Evolutionary conservation across 129 eudicot species (phyloP).

Genomic region (Flaveria robusta): DNA sequence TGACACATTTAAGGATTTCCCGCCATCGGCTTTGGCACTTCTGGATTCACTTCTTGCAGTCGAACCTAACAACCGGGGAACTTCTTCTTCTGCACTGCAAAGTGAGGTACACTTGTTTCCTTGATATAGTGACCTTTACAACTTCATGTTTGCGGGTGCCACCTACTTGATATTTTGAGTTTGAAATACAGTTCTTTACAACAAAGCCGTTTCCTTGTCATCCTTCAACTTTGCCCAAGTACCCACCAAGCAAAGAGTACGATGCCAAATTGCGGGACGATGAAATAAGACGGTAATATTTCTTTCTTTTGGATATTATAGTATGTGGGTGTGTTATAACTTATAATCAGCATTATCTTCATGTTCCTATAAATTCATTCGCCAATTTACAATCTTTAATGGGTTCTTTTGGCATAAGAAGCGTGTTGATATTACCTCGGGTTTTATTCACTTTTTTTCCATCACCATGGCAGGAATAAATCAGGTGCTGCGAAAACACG

Average conservation of each 20-base stretch:
- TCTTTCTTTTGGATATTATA: neutral
- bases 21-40: conserved; percentile 56
- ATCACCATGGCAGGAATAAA: conserved; percentile 49
- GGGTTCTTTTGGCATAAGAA: neutral
- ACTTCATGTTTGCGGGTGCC: neutral
- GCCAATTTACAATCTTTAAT: too few species aligned
- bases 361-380: too few species aligned
- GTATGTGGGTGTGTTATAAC: neutral
- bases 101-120: conserved; percentile 51
- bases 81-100: conserved; percentile 65
- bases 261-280: conserved; percentile 80
- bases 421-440: neutral
- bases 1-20: conserved; percentile 66
- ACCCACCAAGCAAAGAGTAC: conserved; percentile 87
- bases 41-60: conserved; percentile 69
- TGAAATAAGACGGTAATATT: conserved; percentile 68
- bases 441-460: neutral
- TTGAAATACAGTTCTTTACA: conserved; percentile 60
- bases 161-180: conserved; percentile 1
- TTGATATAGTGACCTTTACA: neutral
- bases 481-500: conserved; percentile 55
- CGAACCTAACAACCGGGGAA: conserved; percentile 63
- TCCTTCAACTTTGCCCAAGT: conserved; percentile 80
- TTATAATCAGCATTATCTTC: neutral
- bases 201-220: conserved; percentile 87